A percentile compares a stretch with the other conserved stretches of the same genome.
These are phyloP conservation scores for Sherardia arvensis DNA, from an alignment of 257 asterid species.

Conservation along the genomic window DNA sequence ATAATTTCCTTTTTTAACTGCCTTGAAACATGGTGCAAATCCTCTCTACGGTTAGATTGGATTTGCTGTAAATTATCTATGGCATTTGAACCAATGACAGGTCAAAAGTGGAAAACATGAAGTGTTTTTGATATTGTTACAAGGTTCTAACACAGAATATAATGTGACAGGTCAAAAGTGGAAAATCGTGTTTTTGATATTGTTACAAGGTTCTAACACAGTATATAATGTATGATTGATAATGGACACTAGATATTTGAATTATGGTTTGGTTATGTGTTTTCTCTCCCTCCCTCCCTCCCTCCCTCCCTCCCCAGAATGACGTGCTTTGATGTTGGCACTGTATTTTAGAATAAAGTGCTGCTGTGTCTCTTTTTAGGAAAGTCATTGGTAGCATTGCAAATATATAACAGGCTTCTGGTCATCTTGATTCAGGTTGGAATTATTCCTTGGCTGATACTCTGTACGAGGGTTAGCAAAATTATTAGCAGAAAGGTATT, in stretches of 20 bases:
- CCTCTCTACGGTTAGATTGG: no score
- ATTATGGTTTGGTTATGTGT: not conserved
- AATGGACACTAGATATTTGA: not conserved
- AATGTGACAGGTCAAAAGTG: no score
- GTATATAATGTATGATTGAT: not conserved
- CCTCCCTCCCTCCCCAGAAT: no score
- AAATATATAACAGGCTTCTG: not conserved
- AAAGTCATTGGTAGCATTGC: not conserved
- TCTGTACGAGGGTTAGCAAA: conserved; percentile 71
- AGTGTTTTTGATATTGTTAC: no score
- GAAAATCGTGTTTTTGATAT: no score
- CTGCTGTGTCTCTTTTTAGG: not conserved
- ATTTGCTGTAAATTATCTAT: not conserved
- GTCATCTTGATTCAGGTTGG: conserved; percentile 62
- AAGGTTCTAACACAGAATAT: not conserved
- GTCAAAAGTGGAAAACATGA: no score
- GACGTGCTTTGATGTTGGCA: not conserved
- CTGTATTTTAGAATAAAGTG: not conserved
- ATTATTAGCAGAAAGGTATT: conserved; percentile 56
- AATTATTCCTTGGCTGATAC: conserved; percentile 79
- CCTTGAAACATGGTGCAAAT: no score
- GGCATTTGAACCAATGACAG: not conserved
- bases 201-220: not conserved
- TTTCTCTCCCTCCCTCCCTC: no score
- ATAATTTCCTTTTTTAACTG: no score